Evolutionary conservation across 2,329 filamentous ascomycete genomes (phyloP).

Genomic region (Diaporthe ampelina): DNA sequence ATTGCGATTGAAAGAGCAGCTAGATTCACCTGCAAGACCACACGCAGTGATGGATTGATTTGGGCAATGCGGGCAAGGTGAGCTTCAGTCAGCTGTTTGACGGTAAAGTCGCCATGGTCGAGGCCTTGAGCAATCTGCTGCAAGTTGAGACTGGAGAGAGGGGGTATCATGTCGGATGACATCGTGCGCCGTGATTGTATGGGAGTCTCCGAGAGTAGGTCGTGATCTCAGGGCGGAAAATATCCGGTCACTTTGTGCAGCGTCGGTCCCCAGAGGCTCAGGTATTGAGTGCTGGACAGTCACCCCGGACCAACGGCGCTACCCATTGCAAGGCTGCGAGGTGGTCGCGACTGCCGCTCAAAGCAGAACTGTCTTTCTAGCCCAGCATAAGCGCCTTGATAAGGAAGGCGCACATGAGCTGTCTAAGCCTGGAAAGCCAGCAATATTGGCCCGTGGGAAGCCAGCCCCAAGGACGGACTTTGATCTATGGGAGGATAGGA

Average conservation of each 20-base stretch:
- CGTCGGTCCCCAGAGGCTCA: neutral
- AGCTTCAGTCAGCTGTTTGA: neutral
- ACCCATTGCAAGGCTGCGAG: neutral
- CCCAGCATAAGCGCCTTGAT: neutral
- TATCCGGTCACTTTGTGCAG: neutral
- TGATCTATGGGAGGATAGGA: no score
- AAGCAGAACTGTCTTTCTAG: no score
- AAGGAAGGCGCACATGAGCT: neutral
- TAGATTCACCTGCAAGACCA: neutral
- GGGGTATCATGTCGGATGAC: neutral
- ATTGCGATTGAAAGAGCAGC: neutral
- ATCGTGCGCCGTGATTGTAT: neutral
- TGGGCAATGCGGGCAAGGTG: neutral
- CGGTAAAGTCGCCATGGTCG: constrained; percentile 1
- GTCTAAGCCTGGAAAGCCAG: neutral
- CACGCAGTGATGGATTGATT: neutral
- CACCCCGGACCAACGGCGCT: neutral
- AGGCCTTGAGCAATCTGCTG: neutral
- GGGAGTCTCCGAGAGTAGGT: neutral
- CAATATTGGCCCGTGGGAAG: no score
- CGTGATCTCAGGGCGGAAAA: neutral
- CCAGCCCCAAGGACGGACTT: no score
- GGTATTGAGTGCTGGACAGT: no score
- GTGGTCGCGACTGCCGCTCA: neutral
- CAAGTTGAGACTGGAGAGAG: neutral